Base-by-base conservation (phyloP, 2,329 filamentous ascomycete genomes). In the Fusarium sp. region DNA sequence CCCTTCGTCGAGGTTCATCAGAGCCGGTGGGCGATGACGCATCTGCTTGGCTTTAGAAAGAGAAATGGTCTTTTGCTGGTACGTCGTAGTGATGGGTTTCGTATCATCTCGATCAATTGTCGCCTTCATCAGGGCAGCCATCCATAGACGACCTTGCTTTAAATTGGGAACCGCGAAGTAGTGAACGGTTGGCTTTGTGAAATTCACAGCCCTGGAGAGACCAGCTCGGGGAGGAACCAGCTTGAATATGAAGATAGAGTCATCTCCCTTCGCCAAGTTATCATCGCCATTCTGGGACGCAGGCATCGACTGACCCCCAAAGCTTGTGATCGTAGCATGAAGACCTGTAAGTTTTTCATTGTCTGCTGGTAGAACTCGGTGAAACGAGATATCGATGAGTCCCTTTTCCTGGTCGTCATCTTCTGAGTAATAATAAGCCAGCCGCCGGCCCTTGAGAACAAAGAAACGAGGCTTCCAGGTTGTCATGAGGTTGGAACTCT, bases 401-500 rank as follows among this genome's bases (percentile, higher is more conserved):
- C 96, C 96, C 80, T 96, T 95, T 82, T 99, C 96, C 81, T 97
- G 92, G 1, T 91, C 92, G 78, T 99, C 96, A 72, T 93, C 90
- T 78, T 98, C 95, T 2, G 93, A 93, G 80, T 99, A 99, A 83
- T 97, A 99, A 84, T 99, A 99, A 1, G 95, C 94, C 35, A 99
- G 85, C 9, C 96, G 91, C 58, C 95, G 91, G 35, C 96, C 96
- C 78, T 94, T 95, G 64, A 99, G 89, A 12, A 99, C 92, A 79
- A 99, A 99, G n/a, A 98, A 87, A 18, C 96, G 91, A 18, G 95
- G 93, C 79, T 98, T 99, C 96, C 96, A 99, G 4, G 95, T 97
- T 5, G 94, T 94, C 92, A 99, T 97, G 38, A 98, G 86, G 78
- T 95, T 96, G 4, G 94, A 95, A 66, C 94, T 97, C 82, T 97